phyloP scores from a whole-genome alignment of 2,329 filamentous ascomycete genomes.

The Cordyceps pruinosa region DNA sequence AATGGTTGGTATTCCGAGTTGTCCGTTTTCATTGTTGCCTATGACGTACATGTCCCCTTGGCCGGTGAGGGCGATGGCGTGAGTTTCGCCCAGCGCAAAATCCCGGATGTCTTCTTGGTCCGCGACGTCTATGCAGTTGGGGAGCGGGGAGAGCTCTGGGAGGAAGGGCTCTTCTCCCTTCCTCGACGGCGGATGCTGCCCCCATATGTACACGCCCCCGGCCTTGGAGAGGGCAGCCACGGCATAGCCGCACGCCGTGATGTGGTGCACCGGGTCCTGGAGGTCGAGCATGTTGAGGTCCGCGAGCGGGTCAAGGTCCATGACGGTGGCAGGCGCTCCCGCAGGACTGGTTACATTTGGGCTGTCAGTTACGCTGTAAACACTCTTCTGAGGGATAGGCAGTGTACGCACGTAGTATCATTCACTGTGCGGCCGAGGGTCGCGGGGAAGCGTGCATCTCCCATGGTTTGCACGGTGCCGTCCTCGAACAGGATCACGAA shows the following conservation, averaged over 20 bases:
- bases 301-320: too few relatives aligned
- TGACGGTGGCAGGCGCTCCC: conserved; percentile 38
- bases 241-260: conserved; percentile 51
- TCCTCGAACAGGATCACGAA: conserved; percentile 39
- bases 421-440: conserved; percentile 47
- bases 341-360: conserved; percentile 33
- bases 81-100: conserved; percentile 50
- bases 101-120: conserved; percentile 47
- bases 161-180: conserved; percentile 28
- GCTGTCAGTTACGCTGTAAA: neutral
- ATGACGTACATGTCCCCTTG: conserved; percentile 45
- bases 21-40: conserved; percentile 52
- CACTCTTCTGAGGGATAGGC: neutral
- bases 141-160: conserved; percentile 24
- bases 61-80: conserved; percentile 49
- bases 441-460: conserved; percentile 50
- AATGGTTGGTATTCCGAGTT: conserved; percentile 42
- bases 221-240: conserved; percentile 51
- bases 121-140: conserved; percentile 40
- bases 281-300: conserved; percentile 46
- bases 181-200: conserved; percentile 25
- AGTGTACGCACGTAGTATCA: neutral
- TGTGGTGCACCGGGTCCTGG: conserved; percentile 42
- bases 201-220: conserved; percentile 57
- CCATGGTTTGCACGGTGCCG: conserved; percentile 45